Conservation (phyloP, 768 basidiomycete species). For the Cantharellus cinnabarinus region DNA sequence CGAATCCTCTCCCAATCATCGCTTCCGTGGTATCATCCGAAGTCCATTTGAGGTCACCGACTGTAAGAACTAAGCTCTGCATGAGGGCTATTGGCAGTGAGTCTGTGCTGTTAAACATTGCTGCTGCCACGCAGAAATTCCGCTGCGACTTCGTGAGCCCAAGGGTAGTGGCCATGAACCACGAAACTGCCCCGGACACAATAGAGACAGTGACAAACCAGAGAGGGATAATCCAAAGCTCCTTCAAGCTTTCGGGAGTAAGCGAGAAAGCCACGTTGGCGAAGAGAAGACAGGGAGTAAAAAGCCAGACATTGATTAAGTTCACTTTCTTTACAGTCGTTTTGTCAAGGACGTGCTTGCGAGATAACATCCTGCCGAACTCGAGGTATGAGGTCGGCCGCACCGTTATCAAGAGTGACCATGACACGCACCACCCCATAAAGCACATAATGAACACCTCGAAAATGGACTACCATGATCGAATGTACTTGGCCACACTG, state of each 20-base stretch:
- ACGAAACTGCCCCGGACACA: constrained; percentile 51
- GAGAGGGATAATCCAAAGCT: constrained; percentile 70
- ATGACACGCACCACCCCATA: constrained; percentile 30
- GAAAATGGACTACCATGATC: too few species aligned
- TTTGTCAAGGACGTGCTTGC: constrained; percentile 66
- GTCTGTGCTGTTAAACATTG: constrained; percentile 90
- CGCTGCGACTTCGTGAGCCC: constrained; percentile 57
- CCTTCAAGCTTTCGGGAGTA: constrained; percentile 30
- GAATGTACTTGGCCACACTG: too few species aligned
- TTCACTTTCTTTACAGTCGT: constrained; percentile 78
- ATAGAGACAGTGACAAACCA: constrained; percentile 63
- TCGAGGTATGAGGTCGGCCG: not conserved
- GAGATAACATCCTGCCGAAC: constrained; percentile 36
- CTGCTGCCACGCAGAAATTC: constrained; percentile 57
- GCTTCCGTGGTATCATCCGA: constrained; percentile 58
- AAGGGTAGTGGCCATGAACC: constrained; percentile 37
- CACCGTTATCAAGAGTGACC: not conserved
- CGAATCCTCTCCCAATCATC: constrained; percentile 46
- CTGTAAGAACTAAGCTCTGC: constrained; percentile 70
- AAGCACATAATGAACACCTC: constrained; percentile 48
- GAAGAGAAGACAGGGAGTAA: constrained; percentile 73
- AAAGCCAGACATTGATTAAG: constrained; percentile 67
- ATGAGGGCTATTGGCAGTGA: constrained; percentile 76
- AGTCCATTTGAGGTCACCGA: constrained; percentile 66
- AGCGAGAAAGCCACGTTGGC: constrained; percentile 90